Percentiles rank a stretch among this genome's conserved stretches.
These are phyloP conservation scores for Pseudoscleropodium purum DNA, from an alignment of 225 moss, liverwort and hornwort species.

Conservation along the genomic window DNA sequence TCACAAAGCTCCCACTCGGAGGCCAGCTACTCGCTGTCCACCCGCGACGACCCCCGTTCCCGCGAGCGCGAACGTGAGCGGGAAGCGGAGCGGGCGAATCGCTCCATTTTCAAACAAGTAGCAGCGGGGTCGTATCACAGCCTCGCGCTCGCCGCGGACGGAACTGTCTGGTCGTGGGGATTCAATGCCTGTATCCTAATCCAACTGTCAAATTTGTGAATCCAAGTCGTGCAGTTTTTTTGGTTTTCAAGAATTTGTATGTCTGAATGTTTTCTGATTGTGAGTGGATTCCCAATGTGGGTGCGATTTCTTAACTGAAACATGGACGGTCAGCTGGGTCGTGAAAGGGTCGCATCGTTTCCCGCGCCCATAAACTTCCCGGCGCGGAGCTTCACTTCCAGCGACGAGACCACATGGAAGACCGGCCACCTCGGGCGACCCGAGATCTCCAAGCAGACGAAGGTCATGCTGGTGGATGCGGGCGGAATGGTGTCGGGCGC, in stretches of 20 bases:
- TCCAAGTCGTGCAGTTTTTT: neutral
- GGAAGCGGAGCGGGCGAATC: slow-evolving; percentile 14
- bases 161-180: slow-evolving; percentile 61
- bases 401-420: slow-evolving; percentile 17
- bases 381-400: slow-evolving; percentile 14
- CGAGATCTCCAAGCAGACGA: slow-evolving; percentile 15
- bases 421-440: neutral
- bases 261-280: neutral
- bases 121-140: slow-evolving; percentile 58
- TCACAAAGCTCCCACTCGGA: slow-evolving; percentile 25
- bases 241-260: neutral
- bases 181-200: slow-evolving; percentile 63
- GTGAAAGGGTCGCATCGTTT: slow-evolving; percentile 43
- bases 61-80: slow-evolving; percentile 17
- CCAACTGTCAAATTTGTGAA: neutral
- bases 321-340: slow-evolving; percentile 69
- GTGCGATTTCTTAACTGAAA: slow-evolving; percentile 37
- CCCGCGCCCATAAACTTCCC: slow-evolving; percentile 34
- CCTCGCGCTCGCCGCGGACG: slow-evolving; percentile 42
- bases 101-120: slow-evolving; percentile 25
- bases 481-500: slow-evolving; percentile 29
- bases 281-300: neutral
- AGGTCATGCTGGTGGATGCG: slow-evolving; percentile 38
- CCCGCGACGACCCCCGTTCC: slow-evolving; percentile 25
- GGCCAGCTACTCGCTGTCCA: slow-evolving; percentile 20